Base-by-base conservation (phyloP, 495 filamentous ascomycete species). In the Penicillium chermesinum region DNA sequence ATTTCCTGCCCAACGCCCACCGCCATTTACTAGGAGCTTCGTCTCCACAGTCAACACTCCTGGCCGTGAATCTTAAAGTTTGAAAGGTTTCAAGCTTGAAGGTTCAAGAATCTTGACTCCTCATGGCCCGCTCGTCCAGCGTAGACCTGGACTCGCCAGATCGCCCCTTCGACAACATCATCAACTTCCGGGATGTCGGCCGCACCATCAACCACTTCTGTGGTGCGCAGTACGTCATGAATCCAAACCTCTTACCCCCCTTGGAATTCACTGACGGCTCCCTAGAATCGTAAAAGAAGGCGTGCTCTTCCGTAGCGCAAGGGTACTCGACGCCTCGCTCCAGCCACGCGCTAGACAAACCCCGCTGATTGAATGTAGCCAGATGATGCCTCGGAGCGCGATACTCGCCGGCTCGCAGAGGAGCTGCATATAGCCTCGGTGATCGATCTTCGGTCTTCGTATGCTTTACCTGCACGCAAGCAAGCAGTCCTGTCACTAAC, bases 131-230 rank as follows among this genome's bases (percentile, higher is more conserved):
- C 44, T 58, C 62, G 19, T 64, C 63, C 35, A 70, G 66, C 50
- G 54, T 70, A 19, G 67, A 69, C 54, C 66, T 72, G 38, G 67
- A 61, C 56, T 67, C 70, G n/a, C 59, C 67, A 36, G 66, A 69
- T 43, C 62, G 68, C 2, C 69, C 73, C 1, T 83, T 90, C 50
- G 73, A 85, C 42, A 81, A 74, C 34, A 79, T 91, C 50, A 71
- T 87, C 62, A 93, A 94, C 61, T 91, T 94, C 65, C 82, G 89
- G 30, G 89, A 94, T 75, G 84, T 93, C 46, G 89, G 83, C n/a
- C 69, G 74, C 45, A 82, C 81, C 10, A 71, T 91, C 47, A 93
- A 93, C 48, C 62, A 72, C 17, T 73, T 75, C 35, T 54, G 74
- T 15, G 75, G 75, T 2, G 62, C 66, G 37, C 71, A 72, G 83